These are phyloP conservation scores for Suillus luteus DNA, from an alignment of 768 basidiomycete genomes.

Conservation along the genomic window DNA sequence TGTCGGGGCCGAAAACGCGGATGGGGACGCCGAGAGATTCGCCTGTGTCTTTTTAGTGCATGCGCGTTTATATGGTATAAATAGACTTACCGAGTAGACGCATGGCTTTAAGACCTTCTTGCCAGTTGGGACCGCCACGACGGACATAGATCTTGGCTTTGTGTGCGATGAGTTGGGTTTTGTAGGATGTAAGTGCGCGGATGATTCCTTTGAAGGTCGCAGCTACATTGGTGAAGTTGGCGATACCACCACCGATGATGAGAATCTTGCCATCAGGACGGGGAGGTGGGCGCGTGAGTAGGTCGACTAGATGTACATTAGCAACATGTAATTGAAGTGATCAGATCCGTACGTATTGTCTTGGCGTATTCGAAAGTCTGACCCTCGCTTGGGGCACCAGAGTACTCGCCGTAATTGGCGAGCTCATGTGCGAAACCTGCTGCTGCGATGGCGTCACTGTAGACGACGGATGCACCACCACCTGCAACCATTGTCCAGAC, in stretches of 20 bases:
- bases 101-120: conserved; percentile 99
- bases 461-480: conserved; percentile 80
- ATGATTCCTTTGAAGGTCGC: conserved; percentile 99
- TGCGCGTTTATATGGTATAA: neutral
- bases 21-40: conserved; percentile 98
- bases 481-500: conserved; percentile 99
- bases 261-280: conserved; percentile 92
- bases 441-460: conserved; percentile 80
- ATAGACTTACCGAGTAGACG: conserved; percentile 67
- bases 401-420: conserved; percentile 99
- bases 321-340: conserved; percentile 7
- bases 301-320: conserved; percentile 60
- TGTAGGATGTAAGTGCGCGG: conserved; percentile 92
- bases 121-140: conserved; percentile 99
- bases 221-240: conserved; percentile 99
- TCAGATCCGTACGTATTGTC: conserved; percentile 74
- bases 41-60: conserved; percentile 27
- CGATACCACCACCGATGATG: conserved; percentile 99
- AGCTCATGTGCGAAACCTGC: conserved; percentile 97
- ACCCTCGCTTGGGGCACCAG: conserved; percentile 95
- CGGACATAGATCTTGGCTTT: conserved; percentile 95
- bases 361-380: conserved; percentile 99
- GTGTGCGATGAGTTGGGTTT: conserved; percentile 70
- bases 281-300: conserved; percentile 89
- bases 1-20: conserved; percentile 95